Evolutionary conservation across 2,329 filamentous ascomycete genomes (phyloP).

Genomic region (Ilyonectria robusta): DNA sequence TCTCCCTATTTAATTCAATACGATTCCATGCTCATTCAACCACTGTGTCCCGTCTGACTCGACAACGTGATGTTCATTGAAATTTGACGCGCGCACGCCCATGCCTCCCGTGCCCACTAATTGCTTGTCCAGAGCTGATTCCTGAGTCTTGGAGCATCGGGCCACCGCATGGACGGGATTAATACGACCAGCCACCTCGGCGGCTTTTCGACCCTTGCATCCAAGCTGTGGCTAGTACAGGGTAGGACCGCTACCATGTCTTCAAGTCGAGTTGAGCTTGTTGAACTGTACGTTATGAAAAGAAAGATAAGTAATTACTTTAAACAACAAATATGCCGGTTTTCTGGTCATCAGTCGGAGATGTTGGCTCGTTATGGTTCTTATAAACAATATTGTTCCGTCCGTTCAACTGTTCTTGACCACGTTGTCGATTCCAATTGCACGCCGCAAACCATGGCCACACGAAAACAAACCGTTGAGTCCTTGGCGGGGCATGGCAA

Average conservation of each 20-base stretch:
- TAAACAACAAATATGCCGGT: not conserved
- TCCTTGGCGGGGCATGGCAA: not conserved
- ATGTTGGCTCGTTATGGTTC: too few relatives aligned
- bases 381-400: not conserved
- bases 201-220: not conserved
- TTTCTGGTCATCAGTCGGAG: not conserved
- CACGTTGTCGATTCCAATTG: not conserved
- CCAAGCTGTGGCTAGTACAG: not conserved
- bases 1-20: not conserved
- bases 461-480: not conserved
- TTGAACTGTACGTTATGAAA: not conserved
- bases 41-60: not conserved
- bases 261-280: not conserved
- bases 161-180: not conserved
- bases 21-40: not conserved
- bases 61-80: not conserved
- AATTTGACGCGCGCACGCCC: not conserved
- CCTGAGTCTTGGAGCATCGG: not conserved
- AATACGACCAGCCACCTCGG: not conserved
- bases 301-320: not conserved
- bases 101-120: not conserved
- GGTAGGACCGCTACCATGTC: not conserved
- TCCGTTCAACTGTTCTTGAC: not conserved
- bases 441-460: not conserved
- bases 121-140: not conserved